Evolutionary conservation across 371 early-diverging fungal species (phyloP).

Genomic region (Paraphysoderma sedebokerense): DNA sequence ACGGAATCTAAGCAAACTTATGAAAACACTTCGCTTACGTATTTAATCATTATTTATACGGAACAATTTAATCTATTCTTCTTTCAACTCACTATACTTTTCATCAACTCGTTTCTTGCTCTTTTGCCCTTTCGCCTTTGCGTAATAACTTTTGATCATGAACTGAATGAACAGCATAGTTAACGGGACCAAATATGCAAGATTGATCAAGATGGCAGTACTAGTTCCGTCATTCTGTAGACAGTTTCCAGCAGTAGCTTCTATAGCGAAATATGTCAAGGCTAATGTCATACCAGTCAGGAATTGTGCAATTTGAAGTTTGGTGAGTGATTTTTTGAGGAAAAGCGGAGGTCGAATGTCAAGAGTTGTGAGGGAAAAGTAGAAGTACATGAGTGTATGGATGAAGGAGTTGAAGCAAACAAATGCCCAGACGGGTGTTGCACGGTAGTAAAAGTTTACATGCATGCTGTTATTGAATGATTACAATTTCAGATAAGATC

Average conservation of each 20-base stretch:
- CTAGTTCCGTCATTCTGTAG: slow-evolving; percentile 2
- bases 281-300: slow-evolving; percentile 55
- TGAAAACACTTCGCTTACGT: too few relatives aligned
- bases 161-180: slow-evolving; percentile 62
- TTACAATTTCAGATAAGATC: too few relatives aligned
- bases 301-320: slow-evolving; percentile 78
- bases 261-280: slow-evolving; percentile 42
- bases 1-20: too few relatives aligned
- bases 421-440: slow-evolving; percentile 69
- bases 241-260: slow-evolving; percentile 29
- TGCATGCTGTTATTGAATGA: too few relatives aligned
- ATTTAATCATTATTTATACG: too few relatives aligned
- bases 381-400: slow-evolving; percentile 80
- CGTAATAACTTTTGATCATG: too few relatives aligned
- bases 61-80: too few relatives aligned
- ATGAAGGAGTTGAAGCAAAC: slow-evolving; percentile 76
- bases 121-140: too few relatives aligned
- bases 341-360: slow-evolving; percentile 60
- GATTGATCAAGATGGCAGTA: slow-evolving; percentile 46
- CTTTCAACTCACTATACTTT: too few relatives aligned
- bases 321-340: slow-evolving; percentile 69
- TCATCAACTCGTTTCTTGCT: too few relatives aligned
- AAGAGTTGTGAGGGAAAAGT: slow-evolving; percentile 59
- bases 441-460: slow-evolving; percentile 31
- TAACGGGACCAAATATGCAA: slow-evolving; percentile 60